These are phyloP conservation scores for Cicer chorassanicum DNA, from an alignment of 306 rosid genomes.

Conservation along the genomic window DNA sequence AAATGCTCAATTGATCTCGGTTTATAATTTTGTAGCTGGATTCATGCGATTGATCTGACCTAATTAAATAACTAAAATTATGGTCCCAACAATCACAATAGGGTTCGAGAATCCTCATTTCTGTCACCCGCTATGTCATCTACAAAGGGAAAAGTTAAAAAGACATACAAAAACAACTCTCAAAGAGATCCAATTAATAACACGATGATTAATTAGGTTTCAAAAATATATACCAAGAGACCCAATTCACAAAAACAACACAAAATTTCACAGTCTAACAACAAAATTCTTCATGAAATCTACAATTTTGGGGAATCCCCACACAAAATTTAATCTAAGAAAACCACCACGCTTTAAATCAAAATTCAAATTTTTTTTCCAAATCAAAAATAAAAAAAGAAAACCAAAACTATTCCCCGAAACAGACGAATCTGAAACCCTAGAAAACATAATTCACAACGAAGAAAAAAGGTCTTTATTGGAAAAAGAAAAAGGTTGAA, in stretches of 20 bases:
- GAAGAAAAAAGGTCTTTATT: not conserved
- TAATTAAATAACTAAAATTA: not conserved
- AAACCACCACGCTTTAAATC: not conserved
- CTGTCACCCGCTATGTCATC: not conserved
- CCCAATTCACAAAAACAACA: not conserved
- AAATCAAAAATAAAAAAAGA: not conserved
- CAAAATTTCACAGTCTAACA: not conserved
- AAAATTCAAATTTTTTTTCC: constrained; percentile 5
- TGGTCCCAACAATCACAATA: not conserved
- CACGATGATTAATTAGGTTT: constrained; percentile 32
- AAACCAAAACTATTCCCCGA: not conserved
- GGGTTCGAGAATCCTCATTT: constrained; percentile 18
- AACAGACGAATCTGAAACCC: constrained; percentile 47
- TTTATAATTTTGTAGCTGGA: constrained; percentile 17
- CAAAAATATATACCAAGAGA: not conserved
- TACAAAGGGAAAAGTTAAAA: not conserved
- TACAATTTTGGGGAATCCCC: not conserved
- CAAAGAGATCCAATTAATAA: constrained; percentile 36
- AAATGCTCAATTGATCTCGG: constrained; percentile 5
- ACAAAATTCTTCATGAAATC: constrained; percentile 15
- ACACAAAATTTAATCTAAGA: not conserved
- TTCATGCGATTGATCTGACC: constrained; percentile 30
- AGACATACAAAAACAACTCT: not conserved
- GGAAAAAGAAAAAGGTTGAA: not conserved
- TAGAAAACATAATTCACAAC: constrained; percentile 27